These are phyloP conservation scores for Fusarium sp. DNA, from an alignment of 2,329 filamentous ascomycete genomes.

Conservation along the genomic window DNA sequence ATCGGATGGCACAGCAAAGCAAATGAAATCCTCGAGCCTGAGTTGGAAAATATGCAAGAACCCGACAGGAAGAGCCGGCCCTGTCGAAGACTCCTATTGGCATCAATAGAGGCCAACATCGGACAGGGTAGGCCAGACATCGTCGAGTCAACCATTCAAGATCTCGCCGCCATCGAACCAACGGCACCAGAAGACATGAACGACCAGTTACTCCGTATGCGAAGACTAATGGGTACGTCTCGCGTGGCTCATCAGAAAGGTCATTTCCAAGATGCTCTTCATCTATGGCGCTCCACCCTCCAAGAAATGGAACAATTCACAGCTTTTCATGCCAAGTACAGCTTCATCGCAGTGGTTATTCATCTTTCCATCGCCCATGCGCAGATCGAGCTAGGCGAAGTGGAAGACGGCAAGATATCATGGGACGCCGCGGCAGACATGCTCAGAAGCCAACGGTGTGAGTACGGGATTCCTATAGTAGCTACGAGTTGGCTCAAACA, in stretches of 20 bases:
- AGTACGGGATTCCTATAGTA: conserved; percentile 40
- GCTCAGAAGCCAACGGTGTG: conserved; percentile 30
- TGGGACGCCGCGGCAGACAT: conserved; percentile 27
- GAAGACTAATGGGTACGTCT: conserved; percentile 29
- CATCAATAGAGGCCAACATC: conserved; percentile 20
- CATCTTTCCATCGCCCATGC: conserved; percentile 39
- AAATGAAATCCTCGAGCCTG: conserved; percentile 28
- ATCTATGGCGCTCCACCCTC: conserved; percentile 17
- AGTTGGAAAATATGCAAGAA: conserved; percentile 20
- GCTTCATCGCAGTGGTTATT: conserved; percentile 34
- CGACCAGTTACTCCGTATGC: conserved; percentile 41
- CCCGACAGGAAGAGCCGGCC: conserved; percentile 20
- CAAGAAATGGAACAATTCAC: conserved; percentile 22
- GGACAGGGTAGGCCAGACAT: conserved; percentile 7
- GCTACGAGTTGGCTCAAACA: conserved; percentile 35
- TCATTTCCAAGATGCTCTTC: conserved; percentile 21
- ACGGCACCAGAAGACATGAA: conserved; percentile 31
- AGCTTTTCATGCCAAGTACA: conserved; percentile 20
- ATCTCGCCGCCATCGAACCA: conserved; percentile 15
- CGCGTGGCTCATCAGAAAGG: conserved; percentile 26
- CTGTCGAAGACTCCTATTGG: conserved; percentile 34
- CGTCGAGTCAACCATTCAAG: conserved; percentile 16
- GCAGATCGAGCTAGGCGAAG: conserved; percentile 31
- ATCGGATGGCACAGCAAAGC: conserved; percentile 33
- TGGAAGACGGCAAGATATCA: conserved; percentile 4